phyloP scores from a whole-genome alignment of 768 basidiomycete genomes.

The Glaciozyma martinii region DNA sequence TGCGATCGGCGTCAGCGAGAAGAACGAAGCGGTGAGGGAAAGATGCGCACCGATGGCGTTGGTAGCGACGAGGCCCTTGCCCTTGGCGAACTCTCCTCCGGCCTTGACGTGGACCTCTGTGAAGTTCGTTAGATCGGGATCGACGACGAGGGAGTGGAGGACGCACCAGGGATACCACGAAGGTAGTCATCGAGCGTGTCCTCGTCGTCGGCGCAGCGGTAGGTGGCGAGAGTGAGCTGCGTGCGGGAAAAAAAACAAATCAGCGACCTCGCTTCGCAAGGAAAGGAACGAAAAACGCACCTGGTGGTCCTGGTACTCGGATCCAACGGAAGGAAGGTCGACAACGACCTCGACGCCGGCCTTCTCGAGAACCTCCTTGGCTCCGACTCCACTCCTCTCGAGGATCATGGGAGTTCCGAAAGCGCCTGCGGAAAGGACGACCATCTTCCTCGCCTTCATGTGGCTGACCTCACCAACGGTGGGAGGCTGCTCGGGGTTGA shows the following conservation, averaged over 20 bases:
- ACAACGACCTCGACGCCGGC: conserved; percentile 14
- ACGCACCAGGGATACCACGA: conserved; percentile 48
- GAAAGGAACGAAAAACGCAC: not conserved
- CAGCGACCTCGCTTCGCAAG: too few species aligned
- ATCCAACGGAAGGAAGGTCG: conserved; percentile 45
- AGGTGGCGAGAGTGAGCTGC: not conserved
- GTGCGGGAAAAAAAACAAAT: too few species aligned
- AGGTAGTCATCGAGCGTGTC: conserved; percentile 60
- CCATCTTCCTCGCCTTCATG: conserved; percentile 9
- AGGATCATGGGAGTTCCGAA: conserved; percentile 23
- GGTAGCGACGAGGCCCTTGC: conserved; percentile 60
- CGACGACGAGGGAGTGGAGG: too few species aligned
- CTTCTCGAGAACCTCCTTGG: conserved; percentile 6
- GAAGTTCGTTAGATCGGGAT: not conserved
- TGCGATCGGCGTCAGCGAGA: not conserved
- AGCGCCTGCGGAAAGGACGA: conserved; percentile 16
- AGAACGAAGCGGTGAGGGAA: not conserved
- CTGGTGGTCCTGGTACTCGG: conserved; percentile 40
- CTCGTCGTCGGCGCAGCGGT: conserved; percentile 50
- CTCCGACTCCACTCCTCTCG: conserved; percentile 17
- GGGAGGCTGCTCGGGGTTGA: not conserved
- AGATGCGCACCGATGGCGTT: conserved; percentile 47
- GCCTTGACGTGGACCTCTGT: conserved; percentile 44
- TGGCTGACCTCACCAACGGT: not conserved
- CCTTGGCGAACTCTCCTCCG: conserved; percentile 57